phyloP scores from a whole-genome alignment of 1,284 basidiomycete genomes.

The Sanghuangporus baumii region DNA sequence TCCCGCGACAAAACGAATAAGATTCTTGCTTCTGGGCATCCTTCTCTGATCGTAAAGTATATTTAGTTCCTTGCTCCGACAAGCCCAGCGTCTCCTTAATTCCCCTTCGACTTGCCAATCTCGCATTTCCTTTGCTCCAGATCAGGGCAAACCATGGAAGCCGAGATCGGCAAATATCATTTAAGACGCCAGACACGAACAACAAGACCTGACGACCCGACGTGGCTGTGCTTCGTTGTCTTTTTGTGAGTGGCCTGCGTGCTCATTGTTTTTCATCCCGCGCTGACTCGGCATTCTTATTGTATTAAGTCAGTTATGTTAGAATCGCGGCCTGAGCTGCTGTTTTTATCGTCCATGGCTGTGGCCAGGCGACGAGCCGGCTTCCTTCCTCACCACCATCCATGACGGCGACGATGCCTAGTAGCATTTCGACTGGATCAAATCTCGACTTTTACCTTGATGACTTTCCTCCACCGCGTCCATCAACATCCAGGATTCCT shows the following conservation, averaged over 20 bases:
- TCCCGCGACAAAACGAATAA: neutral
- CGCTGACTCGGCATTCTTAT: neutral
- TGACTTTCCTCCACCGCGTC: neutral
- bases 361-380: neutral
- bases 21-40: neutral
- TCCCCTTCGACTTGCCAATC: neutral
- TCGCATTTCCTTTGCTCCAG: neutral
- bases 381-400: neutral
- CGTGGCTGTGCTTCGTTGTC: neutral
- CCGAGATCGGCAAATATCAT: neutral
- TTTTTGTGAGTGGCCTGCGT: neutral
- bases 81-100: neutral
- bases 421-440: neutral
- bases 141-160: neutral
- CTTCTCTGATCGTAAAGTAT: neutral
- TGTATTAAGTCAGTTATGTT: neutral
- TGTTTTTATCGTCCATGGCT: neutral
- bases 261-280: neutral
- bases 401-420: neutral
- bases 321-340: neutral
- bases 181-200: neutral
- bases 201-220: neutral
- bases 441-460: constrained; percentile 1
- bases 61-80: neutral
- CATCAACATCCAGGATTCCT: neutral